A percentile compares a stretch with the other conserved stretches of the same genome.
Evolutionary conservation across 2,329 filamentous ascomycete genomes (phyloP).

Genomic region (Trichoderma guizhouense): DNA sequence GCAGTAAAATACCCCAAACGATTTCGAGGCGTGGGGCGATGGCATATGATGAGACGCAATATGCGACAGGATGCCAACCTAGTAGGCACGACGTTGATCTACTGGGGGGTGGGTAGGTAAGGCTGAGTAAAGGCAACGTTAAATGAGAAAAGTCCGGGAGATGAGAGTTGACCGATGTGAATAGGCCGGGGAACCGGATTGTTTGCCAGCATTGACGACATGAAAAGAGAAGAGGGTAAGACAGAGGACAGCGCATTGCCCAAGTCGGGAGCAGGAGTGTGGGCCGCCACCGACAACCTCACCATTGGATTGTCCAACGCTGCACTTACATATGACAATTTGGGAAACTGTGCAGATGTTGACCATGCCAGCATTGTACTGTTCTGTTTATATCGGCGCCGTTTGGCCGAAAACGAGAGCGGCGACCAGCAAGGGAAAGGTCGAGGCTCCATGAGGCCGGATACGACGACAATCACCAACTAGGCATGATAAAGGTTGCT

Average conservation of each 20-base stretch:
- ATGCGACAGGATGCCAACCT: slow-evolving; percentile 22
- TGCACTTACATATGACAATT: slow-evolving; percentile 1
- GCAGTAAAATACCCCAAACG: background rate
- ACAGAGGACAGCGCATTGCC: slow-evolving; percentile 8
- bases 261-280: slow-evolving; percentile 8
- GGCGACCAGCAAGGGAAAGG: background rate
- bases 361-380: background rate
- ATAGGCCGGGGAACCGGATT: background rate
- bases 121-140: background rate
- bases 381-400: background rate
- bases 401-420: background rate
- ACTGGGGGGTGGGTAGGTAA: slow-evolving; percentile 14
- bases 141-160: background rate
- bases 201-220: background rate
- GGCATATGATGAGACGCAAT: slow-evolving; percentile 22
- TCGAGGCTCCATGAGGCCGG: background rate
- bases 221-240: slow-evolving; percentile 10
- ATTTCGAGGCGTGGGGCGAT: slow-evolving; percentile 20
- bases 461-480: background rate
- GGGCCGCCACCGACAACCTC: background rate
- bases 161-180: background rate
- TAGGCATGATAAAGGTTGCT: background rate
- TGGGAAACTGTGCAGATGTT: slow-evolving; percentile 8
- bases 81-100: slow-evolving; percentile 16
- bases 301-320: slow-evolving; percentile 4